Percentiles rank a stretch among this genome's conserved stretches.
These are phyloP conservation scores for Sordaria brevicollis DNA, from an alignment of 495 filamentous ascomycete species.

Conservation along the genomic window DNA sequence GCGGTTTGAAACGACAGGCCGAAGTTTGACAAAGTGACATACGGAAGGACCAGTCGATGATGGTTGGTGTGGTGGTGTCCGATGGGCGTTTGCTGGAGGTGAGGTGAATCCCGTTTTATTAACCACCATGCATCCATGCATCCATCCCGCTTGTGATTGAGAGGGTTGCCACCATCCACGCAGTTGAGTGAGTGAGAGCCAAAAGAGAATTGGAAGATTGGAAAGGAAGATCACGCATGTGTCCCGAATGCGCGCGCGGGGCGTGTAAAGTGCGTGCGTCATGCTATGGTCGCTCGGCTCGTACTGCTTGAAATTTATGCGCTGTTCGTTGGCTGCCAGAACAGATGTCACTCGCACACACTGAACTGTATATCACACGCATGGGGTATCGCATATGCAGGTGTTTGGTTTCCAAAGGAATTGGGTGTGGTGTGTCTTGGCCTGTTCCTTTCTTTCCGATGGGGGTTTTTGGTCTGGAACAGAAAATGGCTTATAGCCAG, in stretches of 20 bases:
- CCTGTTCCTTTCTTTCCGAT: neutral
- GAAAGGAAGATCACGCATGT: neutral
- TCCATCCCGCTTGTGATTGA: neutral
- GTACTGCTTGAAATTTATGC: neutral
- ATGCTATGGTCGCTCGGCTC: neutral
- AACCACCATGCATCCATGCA: neutral
- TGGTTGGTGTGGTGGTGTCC: neutral
- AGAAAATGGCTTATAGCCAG: neutral
- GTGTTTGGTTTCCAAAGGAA: neutral
- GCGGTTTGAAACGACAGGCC: neutral
- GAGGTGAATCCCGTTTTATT: neutral
- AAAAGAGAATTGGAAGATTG: neutral
- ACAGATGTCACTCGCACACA: neutral
- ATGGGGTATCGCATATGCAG: neutral
- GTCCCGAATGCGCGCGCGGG: neutral
- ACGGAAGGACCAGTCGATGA: neutral
- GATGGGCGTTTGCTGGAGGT: neutral
- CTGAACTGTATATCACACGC: neutral
- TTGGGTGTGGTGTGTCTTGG: neutral
- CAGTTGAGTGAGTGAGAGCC: neutral
- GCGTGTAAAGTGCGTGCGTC: neutral
- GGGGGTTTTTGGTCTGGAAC: neutral
- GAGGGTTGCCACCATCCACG: neutral
- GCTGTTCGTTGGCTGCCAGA: neutral
- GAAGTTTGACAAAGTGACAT: neutral